Percentiles rank a stretch among this genome's conserved stretches.
Conservation (phyloP, 2,329 filamentous ascomycete species). For the Monosporascus sp. region DNA sequence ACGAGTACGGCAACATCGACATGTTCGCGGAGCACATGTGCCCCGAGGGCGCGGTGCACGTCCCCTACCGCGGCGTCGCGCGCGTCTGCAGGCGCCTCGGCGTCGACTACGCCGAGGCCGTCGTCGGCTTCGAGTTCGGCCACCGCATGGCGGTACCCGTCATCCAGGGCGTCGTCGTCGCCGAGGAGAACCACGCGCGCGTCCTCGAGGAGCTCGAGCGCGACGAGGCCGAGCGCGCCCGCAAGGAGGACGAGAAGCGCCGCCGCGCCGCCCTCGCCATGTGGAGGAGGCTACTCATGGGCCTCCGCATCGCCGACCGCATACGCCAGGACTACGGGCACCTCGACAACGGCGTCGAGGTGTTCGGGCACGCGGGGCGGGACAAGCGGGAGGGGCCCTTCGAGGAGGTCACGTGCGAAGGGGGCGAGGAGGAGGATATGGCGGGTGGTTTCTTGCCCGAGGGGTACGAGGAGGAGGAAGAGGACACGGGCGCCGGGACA, state of each 20-base stretch:
- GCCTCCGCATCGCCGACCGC: slow-evolving; percentile 73
- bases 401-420: slow-evolving; percentile 15
- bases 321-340: slow-evolving; percentile 72
- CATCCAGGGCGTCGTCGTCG: slow-evolving; percentile 83
- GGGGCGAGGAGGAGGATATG: slow-evolving; percentile 40
- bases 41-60: slow-evolving; percentile 71
- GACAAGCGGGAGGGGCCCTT: slow-evolving; percentile 14
- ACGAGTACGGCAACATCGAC: slow-evolving; percentile 94
- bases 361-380: slow-evolving; percentile 45
- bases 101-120: slow-evolving; percentile 89
- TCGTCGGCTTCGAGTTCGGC: slow-evolving; percentile 94
- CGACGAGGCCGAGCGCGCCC: slow-evolving; percentile 67
- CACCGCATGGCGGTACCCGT: slow-evolving; percentile 90
- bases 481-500: slow-evolving; percentile 15
- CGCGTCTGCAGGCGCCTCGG: slow-evolving; percentile 77
- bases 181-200: slow-evolving; percentile 67
- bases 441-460: slow-evolving; percentile 58
- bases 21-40: slow-evolving; percentile 93
- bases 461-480: slow-evolving; percentile 45
- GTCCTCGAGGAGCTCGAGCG: slow-evolving; percentile 75
- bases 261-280: slow-evolving; percentile 65
- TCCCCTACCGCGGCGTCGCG: slow-evolving; percentile 71
- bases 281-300: slow-evolving; percentile 87
- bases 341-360: slow-evolving; percentile 44
- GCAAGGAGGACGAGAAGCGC: slow-evolving; percentile 80